phyloP scores from a whole-genome alignment of 2,329 filamentous ascomycete genomes.

The Elsinoe arachidis region DNA sequence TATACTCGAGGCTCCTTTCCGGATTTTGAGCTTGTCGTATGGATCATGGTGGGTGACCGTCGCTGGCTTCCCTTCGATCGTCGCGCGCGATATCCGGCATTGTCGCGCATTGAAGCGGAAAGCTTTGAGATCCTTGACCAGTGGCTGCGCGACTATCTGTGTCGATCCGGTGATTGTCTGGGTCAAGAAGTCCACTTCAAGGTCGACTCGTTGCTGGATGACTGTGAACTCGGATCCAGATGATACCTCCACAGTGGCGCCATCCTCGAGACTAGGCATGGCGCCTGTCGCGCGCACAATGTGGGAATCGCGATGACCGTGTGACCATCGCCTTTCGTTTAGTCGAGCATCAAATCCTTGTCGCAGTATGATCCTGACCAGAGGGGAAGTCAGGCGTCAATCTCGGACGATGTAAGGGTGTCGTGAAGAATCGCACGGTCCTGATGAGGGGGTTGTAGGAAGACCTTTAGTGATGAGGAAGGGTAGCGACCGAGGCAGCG shows the following conservation, averaged over 20 bases:
- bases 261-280: slow-evolving; percentile 22
- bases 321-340: slow-evolving; percentile 10
- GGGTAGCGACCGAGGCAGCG: neutral
- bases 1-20: slow-evolving; percentile 50
- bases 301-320: neutral
- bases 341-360: neutral
- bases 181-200: slow-evolving; percentile 78
- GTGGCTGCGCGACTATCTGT: slow-evolving; percentile 68
- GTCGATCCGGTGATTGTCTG: slow-evolving; percentile 68
- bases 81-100: slow-evolving; percentile 47
- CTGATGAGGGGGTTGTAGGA: neutral
- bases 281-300: slow-evolving; percentile 18
- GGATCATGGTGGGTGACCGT: slow-evolving; percentile 50
- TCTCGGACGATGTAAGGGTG: neutral
- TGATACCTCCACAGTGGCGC: slow-evolving; percentile 15
- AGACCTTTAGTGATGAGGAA: neutral
- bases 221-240: slow-evolving; percentile 47
- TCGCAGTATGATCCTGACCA: neutral
- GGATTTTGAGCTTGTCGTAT: slow-evolving; percentile 56
- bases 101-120: slow-evolving; percentile 56
- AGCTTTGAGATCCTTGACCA: slow-evolving; percentile 44
- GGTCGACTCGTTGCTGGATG: slow-evolving; percentile 75
- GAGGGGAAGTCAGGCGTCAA: neutral
- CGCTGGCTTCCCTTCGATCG: slow-evolving; percentile 31
- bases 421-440: neutral